A percentile compares a stretch with the other conserved stretches of the same genome.
Evolutionary conservation across 805 yeast species (phyloP).

Genomic region (Candida maltosa): DNA sequence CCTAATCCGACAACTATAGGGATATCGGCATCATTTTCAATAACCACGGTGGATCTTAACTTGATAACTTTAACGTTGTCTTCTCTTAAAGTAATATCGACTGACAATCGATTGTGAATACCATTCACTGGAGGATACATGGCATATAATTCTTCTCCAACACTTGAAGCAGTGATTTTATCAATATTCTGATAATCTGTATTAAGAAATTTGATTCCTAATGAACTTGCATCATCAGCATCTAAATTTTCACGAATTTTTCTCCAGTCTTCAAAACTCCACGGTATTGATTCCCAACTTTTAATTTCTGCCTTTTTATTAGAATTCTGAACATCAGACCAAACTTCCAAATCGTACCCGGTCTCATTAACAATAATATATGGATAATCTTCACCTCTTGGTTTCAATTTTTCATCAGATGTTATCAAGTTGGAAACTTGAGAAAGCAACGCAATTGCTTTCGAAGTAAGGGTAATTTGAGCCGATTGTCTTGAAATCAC

Average conservation of each 20-base stretch:
- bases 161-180: conserved; percentile 67
- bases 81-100: conserved; percentile 65
- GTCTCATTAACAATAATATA: conserved; percentile 80
- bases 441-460: conserved; percentile 73
- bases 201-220: conserved; percentile 61
- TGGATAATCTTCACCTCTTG: conserved; percentile 80
- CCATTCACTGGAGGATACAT: conserved; percentile 59
- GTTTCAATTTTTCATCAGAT: conserved; percentile 50
- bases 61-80: conserved; percentile 77
- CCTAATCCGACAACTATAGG: conserved; percentile 47
- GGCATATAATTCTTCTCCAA: conserved; percentile 77
- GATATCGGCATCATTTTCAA: conserved; percentile 62
- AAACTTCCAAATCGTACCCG: conserved; percentile 74
- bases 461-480: conserved; percentile 77
- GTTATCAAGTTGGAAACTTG: conserved; percentile 62
- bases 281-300: conserved; percentile 55
- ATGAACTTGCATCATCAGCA: conserved; percentile 55
- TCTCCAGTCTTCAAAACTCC: conserved; percentile 97
- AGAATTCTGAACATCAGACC: conserved; percentile 57
- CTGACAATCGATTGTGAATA: conserved; percentile 70
- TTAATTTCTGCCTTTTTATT: conserved; percentile 32
- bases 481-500: conserved; percentile 73
- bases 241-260: conserved; percentile 75
- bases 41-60: conserved; percentile 71
- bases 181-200: conserved; percentile 53